phyloP scores from a whole-genome alignment of 2,329 filamentous ascomycete genomes.

The Pseudonectria foliicola region DNA sequence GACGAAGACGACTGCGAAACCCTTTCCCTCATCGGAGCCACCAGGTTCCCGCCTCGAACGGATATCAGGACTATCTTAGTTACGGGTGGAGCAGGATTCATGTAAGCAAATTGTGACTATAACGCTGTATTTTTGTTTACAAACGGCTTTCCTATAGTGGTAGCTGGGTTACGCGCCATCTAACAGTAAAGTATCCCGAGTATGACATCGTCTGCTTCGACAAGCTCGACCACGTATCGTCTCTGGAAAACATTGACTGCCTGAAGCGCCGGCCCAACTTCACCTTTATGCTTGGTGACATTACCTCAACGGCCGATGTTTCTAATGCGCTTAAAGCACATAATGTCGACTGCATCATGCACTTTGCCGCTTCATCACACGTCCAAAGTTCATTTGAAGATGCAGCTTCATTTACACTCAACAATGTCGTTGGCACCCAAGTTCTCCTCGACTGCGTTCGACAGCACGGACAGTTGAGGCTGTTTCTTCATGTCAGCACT shows the following conservation, averaged over 20 bases:
- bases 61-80: constrained; percentile 76
- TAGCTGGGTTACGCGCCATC: constrained; percentile 75
- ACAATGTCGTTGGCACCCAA: constrained; percentile 79
- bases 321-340: constrained; percentile 63
- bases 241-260: constrained; percentile 68
- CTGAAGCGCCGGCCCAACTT: constrained; percentile 66
- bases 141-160: constrained; percentile 45
- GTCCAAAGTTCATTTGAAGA: constrained; percentile 79
- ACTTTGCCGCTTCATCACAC: constrained; percentile 78
- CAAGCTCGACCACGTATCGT: constrained; percentile 77
- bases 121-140: constrained; percentile 3
- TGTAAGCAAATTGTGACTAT: constrained; percentile 47
- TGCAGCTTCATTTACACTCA: constrained; percentile 73
- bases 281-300: constrained; percentile 71
- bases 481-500: constrained; percentile 77
- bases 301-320: constrained; percentile 64
- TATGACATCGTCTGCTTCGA: constrained; percentile 81
- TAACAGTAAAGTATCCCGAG: constrained; percentile 64
- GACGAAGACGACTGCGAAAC: constrained; percentile 69
- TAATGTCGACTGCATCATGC: constrained; percentile 72
- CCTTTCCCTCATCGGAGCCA: constrained; percentile 61
- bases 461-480: constrained; percentile 55
- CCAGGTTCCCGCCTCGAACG: constrained; percentile 59
- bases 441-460: constrained; percentile 71
- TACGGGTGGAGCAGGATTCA: constrained; percentile 79